Evolutionary conservation across 1,284 basidiomycete species (phyloP).

Genomic region (Ustilago trichophora): DNA sequence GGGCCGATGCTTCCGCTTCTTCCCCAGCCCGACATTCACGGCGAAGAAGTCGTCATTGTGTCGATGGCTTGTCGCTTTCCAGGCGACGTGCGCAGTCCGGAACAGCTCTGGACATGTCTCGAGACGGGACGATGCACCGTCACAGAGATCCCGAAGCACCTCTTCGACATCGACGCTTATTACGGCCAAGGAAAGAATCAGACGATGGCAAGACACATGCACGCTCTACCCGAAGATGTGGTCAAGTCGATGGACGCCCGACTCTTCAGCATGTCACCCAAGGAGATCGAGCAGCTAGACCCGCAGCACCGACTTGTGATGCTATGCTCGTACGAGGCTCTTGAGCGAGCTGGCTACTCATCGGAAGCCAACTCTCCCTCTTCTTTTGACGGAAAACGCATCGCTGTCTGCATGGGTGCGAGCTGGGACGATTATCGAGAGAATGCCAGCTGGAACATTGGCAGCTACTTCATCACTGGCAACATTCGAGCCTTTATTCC

Average conservation of each 20-base stretch:
- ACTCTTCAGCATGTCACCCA: conserved; percentile 50
- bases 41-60: conserved; percentile 41
- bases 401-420: conserved; percentile 41
- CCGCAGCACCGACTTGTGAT: conserved; percentile 47
- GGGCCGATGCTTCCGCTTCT: neutral
- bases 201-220: conserved; percentile 44
- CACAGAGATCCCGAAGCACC: conserved; percentile 37
- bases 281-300: conserved; percentile 53
- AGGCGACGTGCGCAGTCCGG: conserved; percentile 39
- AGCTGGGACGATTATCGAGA: conserved; percentile 54
- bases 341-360: conserved; percentile 46
- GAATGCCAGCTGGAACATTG: conserved; percentile 44
- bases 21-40: conserved; percentile 11
- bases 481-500: conserved; percentile 52
- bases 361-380: conserved; percentile 35
- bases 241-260: conserved; percentile 44
- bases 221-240: conserved; percentile 30
- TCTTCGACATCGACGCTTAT: conserved; percentile 48
- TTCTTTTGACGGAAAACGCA: conserved; percentile 38
- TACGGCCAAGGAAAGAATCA: conserved; percentile 34
- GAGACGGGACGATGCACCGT: conserved; percentile 35
- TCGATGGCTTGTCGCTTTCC: conserved; percentile 51
- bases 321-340: conserved; percentile 46
- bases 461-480: conserved; percentile 54
- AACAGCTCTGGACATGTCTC: conserved; percentile 43